Evolutionary conservation across 306 rosid species (phyloP).

Genomic region (Delonix regia): DNA sequence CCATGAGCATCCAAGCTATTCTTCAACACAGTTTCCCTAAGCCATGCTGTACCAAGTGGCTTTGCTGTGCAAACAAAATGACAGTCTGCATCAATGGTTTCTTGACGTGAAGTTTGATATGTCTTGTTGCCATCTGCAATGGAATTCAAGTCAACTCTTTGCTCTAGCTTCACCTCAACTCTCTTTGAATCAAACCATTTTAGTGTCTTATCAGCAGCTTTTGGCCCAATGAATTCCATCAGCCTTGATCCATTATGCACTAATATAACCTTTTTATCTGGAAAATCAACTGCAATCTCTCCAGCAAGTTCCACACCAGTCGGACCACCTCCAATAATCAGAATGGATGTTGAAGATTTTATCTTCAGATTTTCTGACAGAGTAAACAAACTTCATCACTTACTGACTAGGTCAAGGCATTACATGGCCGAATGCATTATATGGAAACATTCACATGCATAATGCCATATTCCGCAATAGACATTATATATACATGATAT

Average conservation of each 20-base stretch:
- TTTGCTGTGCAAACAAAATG: conserved; percentile 70
- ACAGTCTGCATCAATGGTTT: conserved; percentile 65
- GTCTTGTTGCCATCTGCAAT: conserved; percentile 45
- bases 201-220: conserved; percentile 61
- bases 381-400: conserved; percentile 31
- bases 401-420: conserved; percentile 24
- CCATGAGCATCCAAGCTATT: conserved; percentile 58
- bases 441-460: conserved; percentile 10
- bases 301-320: conserved; percentile 91
- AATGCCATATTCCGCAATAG: conserved; percentile 12
- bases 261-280: conserved; percentile 60
- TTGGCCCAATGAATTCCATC: conserved; percentile 77
- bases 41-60: conserved; percentile 72
- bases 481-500: conserved; percentile 13
- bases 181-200: conserved; percentile 66
- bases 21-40: conserved; percentile 56
- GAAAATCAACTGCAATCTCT: conserved; percentile 81
- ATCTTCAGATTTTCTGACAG: conserved; percentile 67
- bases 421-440: conserved; percentile 11
- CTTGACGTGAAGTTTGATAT: conserved; percentile 64
- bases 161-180: conserved; percentile 67
- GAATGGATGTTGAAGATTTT: conserved; percentile 60
- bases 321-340: conserved; percentile 94
- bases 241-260: conserved; percentile 78
- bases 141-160: conserved; percentile 49